Evolutionary conservation across 129 eudicot genomes (phyloP).

Genomic region (Logfia minima): DNA sequence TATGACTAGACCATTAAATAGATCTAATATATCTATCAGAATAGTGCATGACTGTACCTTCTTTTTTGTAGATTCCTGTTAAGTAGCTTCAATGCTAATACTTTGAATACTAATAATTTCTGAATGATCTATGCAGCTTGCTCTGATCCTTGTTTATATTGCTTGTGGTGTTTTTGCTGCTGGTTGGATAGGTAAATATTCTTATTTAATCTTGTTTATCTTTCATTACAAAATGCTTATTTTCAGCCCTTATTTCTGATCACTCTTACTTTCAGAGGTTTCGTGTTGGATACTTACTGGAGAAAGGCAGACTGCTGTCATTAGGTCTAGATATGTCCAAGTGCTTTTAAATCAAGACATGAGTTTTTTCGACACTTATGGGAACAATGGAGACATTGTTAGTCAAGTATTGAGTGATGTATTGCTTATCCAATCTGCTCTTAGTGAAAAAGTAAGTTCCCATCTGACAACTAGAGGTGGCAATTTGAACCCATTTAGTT

Average conservation of each 20-base stretch:
- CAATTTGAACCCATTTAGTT: conserved; percentile 4
- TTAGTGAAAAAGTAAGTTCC: conserved; percentile 86
- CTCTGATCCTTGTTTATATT: conserved; percentile 69
- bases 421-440: conserved; percentile 95
- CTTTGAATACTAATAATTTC: not conserved
- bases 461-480: conserved; percentile 4
- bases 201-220: not conserved
- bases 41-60: not conserved
- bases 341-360: conserved; percentile 92
- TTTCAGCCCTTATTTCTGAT: conserved; percentile 24
- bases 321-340: conserved; percentile 91
- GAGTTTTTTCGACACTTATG: conserved; percentile 99
- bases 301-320: conserved; percentile 98
- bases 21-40: not conserved
- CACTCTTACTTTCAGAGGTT: conserved; percentile 62
- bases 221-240: conserved; percentile 10
- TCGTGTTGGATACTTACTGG: conserved; percentile 99
- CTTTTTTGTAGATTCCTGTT: conserved; percentile 5
- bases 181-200: conserved; percentile 87
- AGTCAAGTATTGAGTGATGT: conserved; percentile 98
- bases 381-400: conserved; percentile 96
- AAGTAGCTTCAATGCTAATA: not conserved
- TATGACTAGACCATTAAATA: conserved; percentile 12
- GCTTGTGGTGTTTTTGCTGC: conserved; percentile 95
- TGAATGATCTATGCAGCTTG: conserved; percentile 64